A percentile compares a stretch with the other conserved stretches of the same genome.
These are phyloP conservation scores for Podospora appendiculata DNA, from an alignment of 495 filamentous ascomycete species.

Conservation along the genomic window DNA sequence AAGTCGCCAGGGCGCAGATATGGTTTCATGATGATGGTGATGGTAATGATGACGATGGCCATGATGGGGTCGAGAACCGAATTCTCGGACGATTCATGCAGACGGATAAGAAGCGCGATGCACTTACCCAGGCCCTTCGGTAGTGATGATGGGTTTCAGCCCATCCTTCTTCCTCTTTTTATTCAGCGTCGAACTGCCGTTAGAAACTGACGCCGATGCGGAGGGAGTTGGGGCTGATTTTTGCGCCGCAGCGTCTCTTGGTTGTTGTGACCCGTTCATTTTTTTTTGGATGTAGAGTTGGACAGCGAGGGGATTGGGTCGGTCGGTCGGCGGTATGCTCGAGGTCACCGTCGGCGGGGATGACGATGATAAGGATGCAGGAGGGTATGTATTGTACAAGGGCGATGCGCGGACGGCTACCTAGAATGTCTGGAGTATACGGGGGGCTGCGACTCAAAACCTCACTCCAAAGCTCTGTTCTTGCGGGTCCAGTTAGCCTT, in stretches of 20 bases:
- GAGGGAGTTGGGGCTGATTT: conserved; percentile 14
- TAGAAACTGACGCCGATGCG: conserved; percentile 16
- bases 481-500: conserved; percentile 3
- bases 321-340: conserved; percentile 3
- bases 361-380: background rate
- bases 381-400: no score
- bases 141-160: conserved; percentile 85
- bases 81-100: conserved; percentile 3
- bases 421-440: no score
- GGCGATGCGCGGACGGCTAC: no score
- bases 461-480: no score
- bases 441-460: no score
- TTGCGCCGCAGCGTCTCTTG: conserved; percentile 19
- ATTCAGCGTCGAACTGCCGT: conserved; percentile 38
- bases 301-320: background rate
- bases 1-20: no score
- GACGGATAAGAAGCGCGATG: conserved; percentile 16
- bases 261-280: conserved; percentile 27
- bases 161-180: conserved; percentile 89
- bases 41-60: no score
- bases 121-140: conserved; percentile 50
- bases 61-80: no score
- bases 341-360: background rate
- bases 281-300: conserved; percentile 9
- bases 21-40: no score